Conservation (phyloP, 148 eudicot genomes). For the Amaranthus hypochondriacus region DNA sequence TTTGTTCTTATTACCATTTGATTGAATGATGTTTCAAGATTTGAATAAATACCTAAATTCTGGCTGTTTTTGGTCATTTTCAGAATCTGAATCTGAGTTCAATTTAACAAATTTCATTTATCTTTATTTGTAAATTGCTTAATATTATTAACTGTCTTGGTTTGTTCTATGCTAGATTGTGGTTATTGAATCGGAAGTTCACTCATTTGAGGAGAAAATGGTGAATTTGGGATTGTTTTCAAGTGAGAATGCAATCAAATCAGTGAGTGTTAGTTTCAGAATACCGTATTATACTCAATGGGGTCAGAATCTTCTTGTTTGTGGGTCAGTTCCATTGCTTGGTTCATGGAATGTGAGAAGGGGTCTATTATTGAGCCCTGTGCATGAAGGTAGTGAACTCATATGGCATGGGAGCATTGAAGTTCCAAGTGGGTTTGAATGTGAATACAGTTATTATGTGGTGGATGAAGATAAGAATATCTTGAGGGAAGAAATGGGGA, state of each 20-base stretch:
- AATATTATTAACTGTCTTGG: neutral
- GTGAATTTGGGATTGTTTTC: conserved; percentile 50
- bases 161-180: conserved; percentile 27
- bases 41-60: neutral
- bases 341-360: conserved; percentile 89
- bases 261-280: conserved; percentile 59
- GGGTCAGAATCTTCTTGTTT: conserved; percentile 84
- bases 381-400: conserved; percentile 66
- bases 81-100: neutral
- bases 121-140: neutral
- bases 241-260: conserved; percentile 35
- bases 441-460: conserved; percentile 83
- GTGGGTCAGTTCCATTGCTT: conserved; percentile 76
- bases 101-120: neutral
- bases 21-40: neutral
- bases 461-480: conserved; percentile 80
- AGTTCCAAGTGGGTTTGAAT: conserved; percentile 51
- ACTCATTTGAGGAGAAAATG: conserved; percentile 37
- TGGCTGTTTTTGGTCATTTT: neutral
- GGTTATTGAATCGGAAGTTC: conserved; percentile 1
- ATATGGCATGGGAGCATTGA: conserved; percentile 74
- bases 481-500: conserved; percentile 76
- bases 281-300: conserved; percentile 86
- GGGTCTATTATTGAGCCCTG: conserved; percentile 65
- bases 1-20: neutral